These are phyloP conservation scores for Blastobotrys malaysiensis DNA, from an alignment of 1,139 yeast genomes.

Conservation along the genomic window DNA sequence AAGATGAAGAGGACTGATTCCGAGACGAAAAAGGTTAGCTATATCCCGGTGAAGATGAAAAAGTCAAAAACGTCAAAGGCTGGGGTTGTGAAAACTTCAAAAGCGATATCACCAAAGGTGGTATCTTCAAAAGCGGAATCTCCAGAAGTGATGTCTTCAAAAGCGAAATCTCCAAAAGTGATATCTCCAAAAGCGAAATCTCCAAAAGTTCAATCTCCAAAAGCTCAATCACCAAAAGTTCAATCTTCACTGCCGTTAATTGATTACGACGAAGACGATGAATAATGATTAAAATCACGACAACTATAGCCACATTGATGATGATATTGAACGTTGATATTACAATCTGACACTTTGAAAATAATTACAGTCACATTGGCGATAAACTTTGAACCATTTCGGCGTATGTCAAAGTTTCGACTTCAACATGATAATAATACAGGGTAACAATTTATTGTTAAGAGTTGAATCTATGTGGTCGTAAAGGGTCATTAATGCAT, in stretches of 20 bases:
- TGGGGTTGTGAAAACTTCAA: neutral
- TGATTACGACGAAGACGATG: neutral
- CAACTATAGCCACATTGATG: too few species aligned
- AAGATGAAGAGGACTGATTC: neutral
- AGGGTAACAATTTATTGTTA: neutral
- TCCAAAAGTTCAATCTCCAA: neutral
- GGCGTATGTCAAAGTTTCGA: too few species aligned
- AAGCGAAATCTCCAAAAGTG: neutral
- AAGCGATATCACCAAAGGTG: too few species aligned
- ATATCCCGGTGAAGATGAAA: neutral
- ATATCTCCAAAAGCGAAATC: neutral
- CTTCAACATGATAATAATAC: too few species aligned
- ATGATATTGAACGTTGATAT: too few species aligned
- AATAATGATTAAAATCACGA: neutral
- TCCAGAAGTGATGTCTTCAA: neutral
- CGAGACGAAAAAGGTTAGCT: neutral
- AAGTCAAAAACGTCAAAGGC: neutral
- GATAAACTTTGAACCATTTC: too few species aligned
- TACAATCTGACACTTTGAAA: too few species aligned
- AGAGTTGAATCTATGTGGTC: slow-evolving; percentile 1
- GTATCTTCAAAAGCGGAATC: neutral
- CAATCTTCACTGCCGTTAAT: neutral
- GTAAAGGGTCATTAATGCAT: neutral
- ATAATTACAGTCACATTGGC: too few species aligned
- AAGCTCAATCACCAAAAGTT: neutral